phyloP scores from a whole-genome alignment of 2,329 filamentous ascomycete species.

The Penicillium corylophilum region DNA sequence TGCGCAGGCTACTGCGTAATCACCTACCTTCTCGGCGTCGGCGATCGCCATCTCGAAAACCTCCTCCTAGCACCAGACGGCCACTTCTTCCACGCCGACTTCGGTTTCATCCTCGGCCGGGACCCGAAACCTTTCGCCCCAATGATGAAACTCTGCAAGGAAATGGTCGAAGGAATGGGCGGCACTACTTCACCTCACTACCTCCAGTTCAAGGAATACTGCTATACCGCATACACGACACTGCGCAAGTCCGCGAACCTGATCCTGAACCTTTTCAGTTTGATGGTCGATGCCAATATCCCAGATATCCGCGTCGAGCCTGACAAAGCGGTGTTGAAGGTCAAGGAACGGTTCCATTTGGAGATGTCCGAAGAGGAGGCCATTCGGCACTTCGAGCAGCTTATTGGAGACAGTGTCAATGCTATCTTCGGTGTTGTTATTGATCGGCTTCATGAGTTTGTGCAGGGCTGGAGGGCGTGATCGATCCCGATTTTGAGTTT shows the following conservation, averaged over 20 bases:
- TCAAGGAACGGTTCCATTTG: conserved; percentile 89
- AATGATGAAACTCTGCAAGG: conserved; percentile 92
- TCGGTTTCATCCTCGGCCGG: conserved; percentile 94
- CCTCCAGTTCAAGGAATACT: conserved; percentile 88
- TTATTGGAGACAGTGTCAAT: conserved; percentile 88
- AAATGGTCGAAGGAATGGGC: conserved; percentile 99
- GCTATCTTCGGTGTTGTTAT: conserved; percentile 92
- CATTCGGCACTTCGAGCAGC: conserved; percentile 77
- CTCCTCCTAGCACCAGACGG: conserved; percentile 84
- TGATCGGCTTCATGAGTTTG: conserved; percentile 89
- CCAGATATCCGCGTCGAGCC: conserved; percentile 90
- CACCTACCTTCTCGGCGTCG: conserved; percentile 94
- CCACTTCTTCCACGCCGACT: conserved; percentile 98
- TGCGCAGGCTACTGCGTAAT: conserved; percentile 98
- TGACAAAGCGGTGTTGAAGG: conserved; percentile 91
- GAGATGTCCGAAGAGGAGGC: conserved; percentile 92
- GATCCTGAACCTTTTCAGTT: conserved; percentile 89
- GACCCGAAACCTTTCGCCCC: conserved; percentile 97
- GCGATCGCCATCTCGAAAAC: conserved; percentile 94
- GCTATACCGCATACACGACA: conserved; percentile 90
- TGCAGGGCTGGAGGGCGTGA: conserved; percentile 82
- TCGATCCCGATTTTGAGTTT: not conserved
- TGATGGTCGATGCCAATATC: conserved; percentile 98
- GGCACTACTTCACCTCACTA: conserved; percentile 79
- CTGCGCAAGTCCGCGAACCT: conserved; percentile 85